Evolutionary conservation across 1,284 basidiomycete genomes (phyloP), one percentile per base, ranked within the genome.

Genomic region (Cryptococcus floricola): DNA sequence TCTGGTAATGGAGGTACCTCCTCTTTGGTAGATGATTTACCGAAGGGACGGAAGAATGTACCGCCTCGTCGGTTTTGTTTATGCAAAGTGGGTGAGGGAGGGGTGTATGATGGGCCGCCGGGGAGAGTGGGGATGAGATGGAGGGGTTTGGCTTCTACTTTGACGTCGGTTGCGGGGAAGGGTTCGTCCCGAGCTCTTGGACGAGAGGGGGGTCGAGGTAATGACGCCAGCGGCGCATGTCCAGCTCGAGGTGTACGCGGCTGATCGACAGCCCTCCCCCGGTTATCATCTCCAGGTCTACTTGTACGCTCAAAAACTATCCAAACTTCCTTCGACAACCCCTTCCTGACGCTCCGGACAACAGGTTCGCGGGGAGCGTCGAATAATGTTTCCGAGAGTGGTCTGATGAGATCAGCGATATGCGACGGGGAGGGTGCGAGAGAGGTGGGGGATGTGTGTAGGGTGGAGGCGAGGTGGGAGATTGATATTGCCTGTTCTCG

Each of bases 401-500:
- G 52, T 25, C 44, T 16, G 39, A 59, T 27, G 1, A 58, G 47
- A 4, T 34, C 14, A 10, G 27, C 37, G 2, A 50, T 31, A 12
- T 43, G 39, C 23, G 23, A 23, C 23, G 23, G 23, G 37, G 28
- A 10, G 6, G 52, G n/a, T 23, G 54, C 44, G 8, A 60, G 10
- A 13, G 12, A 25, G 13, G 38, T 37, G 16, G 46, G 39, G 5
- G 49, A 38, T 9, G 44, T 41, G 16, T 42, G 25, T 1, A 59
- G 50, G 16, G 16, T 16, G 14, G 39, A 8, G 25, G 59, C 57
- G 5, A 61, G 39, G 10, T 44, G 34, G 18, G 49, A 41, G 14
- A 63, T 16, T 12, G 52, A 57, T 19, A 63, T 47, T 34, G 61
- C 59, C 61, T 63, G 19, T 48, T 31, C 37, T 14, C 39, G 18